A percentile compares a stretch with the other conserved stretches of the same genome.
Evolutionary conservation across 495 filamentous ascomycete genomes (phyloP).

Genomic region (Pseudoneurospora amorphoporcata): DNA sequence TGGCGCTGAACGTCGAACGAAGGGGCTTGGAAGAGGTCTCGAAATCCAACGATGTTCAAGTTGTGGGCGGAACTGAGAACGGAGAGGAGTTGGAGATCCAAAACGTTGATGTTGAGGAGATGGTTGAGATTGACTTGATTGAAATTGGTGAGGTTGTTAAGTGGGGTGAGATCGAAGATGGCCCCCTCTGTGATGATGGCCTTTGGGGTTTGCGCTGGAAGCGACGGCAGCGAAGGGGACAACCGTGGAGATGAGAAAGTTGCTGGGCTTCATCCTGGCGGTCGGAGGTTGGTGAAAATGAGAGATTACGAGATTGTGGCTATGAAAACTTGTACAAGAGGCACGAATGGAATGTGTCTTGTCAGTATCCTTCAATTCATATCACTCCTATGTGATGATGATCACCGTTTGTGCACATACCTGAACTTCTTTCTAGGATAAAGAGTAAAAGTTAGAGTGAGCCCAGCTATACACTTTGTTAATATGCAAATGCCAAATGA

Average conservation of each 20-base stretch:
- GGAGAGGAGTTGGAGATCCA: slow-evolving; percentile 30
- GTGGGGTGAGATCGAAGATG: slow-evolving; percentile 22
- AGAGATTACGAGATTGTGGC: neutral
- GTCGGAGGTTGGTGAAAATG: slow-evolving; percentile 14
- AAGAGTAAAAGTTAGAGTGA: neutral
- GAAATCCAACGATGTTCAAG: slow-evolving; percentile 30
- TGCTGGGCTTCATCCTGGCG: slow-evolving; percentile 35
- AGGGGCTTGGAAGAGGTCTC: slow-evolving; percentile 26
- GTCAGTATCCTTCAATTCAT: neutral
- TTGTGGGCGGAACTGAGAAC: slow-evolving; percentile 32
- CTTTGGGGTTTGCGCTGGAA: slow-evolving; percentile 21
- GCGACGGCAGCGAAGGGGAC: slow-evolving; percentile 31
- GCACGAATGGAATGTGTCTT: neutral
- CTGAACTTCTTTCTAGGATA: neutral
- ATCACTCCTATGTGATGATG: neutral
- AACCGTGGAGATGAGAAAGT: slow-evolving; percentile 28
- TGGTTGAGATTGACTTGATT: slow-evolving; percentile 37
- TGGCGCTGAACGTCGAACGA: slow-evolving; percentile 28
- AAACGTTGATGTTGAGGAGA: slow-evolving; percentile 34
- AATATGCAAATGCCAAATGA: neutral
- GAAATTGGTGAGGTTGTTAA: slow-evolving; percentile 33
- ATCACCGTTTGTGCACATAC: neutral
- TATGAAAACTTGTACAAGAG: neutral
- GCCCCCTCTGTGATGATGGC: slow-evolving; percentile 15
- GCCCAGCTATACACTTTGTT: neutral